Evolutionary conservation across 352 stramenopile genomes (phyloP), one percentile per base, ranked within the genome.

Genomic region (Globisporangium acanthophoron): DNA sequence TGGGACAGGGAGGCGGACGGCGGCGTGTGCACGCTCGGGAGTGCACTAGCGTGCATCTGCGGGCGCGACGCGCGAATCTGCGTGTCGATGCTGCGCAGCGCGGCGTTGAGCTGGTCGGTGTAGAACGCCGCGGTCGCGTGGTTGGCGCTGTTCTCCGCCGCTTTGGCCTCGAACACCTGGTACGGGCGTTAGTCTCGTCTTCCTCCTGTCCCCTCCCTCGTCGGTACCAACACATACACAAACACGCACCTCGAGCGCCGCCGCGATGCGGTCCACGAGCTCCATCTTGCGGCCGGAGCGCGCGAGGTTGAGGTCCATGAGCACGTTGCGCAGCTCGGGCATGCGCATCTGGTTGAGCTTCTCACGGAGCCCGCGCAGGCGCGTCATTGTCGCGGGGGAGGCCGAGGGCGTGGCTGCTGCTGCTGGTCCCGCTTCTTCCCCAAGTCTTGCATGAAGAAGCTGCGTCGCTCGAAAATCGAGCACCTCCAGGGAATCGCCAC

Each of bases 271-370:
- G 44, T 90, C 80, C 33, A 92, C 78, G 47, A 94, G 74, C 56
- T 94, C 84, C 45, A 73, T 75, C 62, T 94, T 94, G 61, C 77
- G 80, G 16, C 84, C 84, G 5, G 77, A 87, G 46, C 78, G 80
- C 61, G 74, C 59, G 53, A 94, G 61, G 50, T 85, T 89, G 45
- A 94, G 67, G 54, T 81, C 72, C 54, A 74, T 69, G 31, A 91
- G 71, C 52, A 94, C 69, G 66, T 76, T 73, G 64, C 84, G 80
- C 64, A 94, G 72, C 66, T 94, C 81, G 24, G 78, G 80, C 56
- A 94, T 75, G 39, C 80, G 83, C 58, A 92, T 67, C 61, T 66
- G 57, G 54, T 75, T 73, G 43, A 90, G 75, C 45, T 73, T 71
- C 24, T 59, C 13, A 54, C 80, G 82, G 39, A 92, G 69, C 62